Evolutionary conservation across 768 basidiomycete genomes (phyloP).

Genomic region (Obba rivulosa): DNA sequence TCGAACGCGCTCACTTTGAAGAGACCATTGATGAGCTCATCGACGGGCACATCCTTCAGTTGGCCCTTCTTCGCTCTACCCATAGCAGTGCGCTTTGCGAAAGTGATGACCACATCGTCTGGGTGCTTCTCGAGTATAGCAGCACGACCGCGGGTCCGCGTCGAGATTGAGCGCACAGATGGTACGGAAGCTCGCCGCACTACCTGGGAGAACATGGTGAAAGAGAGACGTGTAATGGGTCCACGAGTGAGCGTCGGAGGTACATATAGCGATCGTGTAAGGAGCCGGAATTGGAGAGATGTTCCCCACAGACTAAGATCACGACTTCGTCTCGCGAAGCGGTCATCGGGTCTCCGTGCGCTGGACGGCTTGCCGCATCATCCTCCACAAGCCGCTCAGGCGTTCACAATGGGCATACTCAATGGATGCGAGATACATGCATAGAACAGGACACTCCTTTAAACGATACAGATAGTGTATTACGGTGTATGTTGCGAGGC

Average conservation of each 20-base stretch:
- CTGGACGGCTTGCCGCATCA: too few species aligned
- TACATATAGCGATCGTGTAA: slow-evolving; percentile 49
- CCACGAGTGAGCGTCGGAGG: slow-evolving; percentile 34
- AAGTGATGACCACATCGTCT: slow-evolving; percentile 87
- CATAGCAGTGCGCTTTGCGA: slow-evolving; percentile 86
- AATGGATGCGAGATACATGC: too few species aligned
- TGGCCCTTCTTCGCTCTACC: slow-evolving; percentile 89
- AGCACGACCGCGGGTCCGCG: slow-evolving; percentile 37
- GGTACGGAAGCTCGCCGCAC: slow-evolving; percentile 1
- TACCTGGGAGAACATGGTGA: slow-evolving; percentile 16
- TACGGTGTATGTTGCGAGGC: too few species aligned
- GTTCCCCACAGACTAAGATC: slow-evolving; percentile 46
- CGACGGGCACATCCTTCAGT: slow-evolving; percentile 81
- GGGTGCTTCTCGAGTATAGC: slow-evolving; percentile 63
- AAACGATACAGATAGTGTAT: too few species aligned
- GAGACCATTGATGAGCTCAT: slow-evolving; percentile 78
- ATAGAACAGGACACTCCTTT: too few species aligned
- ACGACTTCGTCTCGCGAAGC: slow-evolving; percentile 50
- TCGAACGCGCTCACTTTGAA: slow-evolving; percentile 55
- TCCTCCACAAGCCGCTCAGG: too few species aligned
- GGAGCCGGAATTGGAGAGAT: slow-evolving; percentile 44
- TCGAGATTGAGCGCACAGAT: slow-evolving; percentile 27
- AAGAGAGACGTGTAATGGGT: not conserved
- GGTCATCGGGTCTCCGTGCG: not conserved
- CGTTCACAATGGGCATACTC: too few species aligned